phyloP scores from a whole-genome alignment of 2,329 filamentous ascomycete species.

The Tolypocladium inflatum region DNA sequence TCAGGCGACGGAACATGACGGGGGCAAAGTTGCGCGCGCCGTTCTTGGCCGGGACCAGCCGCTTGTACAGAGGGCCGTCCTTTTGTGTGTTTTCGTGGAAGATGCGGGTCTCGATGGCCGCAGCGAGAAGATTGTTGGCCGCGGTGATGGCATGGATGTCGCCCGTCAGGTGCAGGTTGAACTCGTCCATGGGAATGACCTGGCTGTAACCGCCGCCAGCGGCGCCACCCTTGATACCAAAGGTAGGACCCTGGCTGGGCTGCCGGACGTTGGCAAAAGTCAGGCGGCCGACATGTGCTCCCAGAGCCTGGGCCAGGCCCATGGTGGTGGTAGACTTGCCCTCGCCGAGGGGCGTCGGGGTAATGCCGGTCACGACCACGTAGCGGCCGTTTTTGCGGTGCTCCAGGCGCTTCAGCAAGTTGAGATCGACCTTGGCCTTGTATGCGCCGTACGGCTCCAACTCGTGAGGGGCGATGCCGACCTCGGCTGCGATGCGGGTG shows the following conservation, averaged over 20 bases:
- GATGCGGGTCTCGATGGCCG: slow-evolving; percentile 94
- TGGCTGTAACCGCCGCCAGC: slow-evolving; percentile 97
- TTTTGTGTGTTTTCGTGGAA: slow-evolving; percentile 97
- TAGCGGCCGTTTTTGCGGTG: slow-evolving; percentile 87
- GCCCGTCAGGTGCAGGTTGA: slow-evolving; percentile 94
- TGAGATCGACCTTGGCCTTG: slow-evolving; percentile 91
- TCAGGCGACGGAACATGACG: slow-evolving; percentile 84
- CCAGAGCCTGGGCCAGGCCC: slow-evolving; percentile 85
- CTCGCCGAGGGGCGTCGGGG: slow-evolving; percentile 90
- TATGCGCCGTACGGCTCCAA: slow-evolving; percentile 89
- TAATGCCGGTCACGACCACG: slow-evolving; percentile 89
- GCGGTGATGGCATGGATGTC: slow-evolving; percentile 97
- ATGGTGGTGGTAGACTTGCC: slow-evolving; percentile 98
- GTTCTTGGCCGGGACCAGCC: slow-evolving; percentile 82
- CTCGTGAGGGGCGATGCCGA: slow-evolving; percentile 82
- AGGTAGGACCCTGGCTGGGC: slow-evolving; percentile 93
- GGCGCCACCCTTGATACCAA: slow-evolving; percentile 97
- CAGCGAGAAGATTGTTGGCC: slow-evolving; percentile 92
- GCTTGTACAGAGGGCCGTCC: slow-evolving; percentile 76
- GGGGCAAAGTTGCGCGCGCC: slow-evolving; percentile 79
- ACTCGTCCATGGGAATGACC: slow-evolving; percentile 99
- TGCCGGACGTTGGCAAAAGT: slow-evolving; percentile 96
- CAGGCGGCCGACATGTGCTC: slow-evolving; percentile 76
- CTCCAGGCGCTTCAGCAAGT: slow-evolving; percentile 69
- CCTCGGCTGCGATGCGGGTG: slow-evolving; percentile 70